Percentiles rank a stretch among this genome's conserved stretches.
phyloP scores from a whole-genome alignment of 2,329 filamentous ascomycete genomes.

The Paecilomyces dactylethromorphus region DNA sequence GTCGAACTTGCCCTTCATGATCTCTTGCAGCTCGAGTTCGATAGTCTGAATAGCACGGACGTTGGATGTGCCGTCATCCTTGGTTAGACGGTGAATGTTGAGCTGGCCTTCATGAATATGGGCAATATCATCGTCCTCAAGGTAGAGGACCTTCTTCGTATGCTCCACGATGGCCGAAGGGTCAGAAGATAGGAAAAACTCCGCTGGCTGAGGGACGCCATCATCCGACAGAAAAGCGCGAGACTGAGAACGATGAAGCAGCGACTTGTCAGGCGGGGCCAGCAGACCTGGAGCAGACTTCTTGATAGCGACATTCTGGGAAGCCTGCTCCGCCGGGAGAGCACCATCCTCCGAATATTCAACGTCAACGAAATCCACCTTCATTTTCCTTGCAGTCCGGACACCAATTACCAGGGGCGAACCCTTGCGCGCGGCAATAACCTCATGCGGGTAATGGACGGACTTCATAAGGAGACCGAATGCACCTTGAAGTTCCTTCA shows the following conservation, averaged over 20 bases:
- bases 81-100: constrained; percentile 97
- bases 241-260: constrained; percentile 96
- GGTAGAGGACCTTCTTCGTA: constrained; percentile 99
- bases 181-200: constrained; percentile 99
- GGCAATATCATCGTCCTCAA: constrained; percentile 98
- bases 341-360: constrained; percentile 88
- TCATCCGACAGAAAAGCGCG: constrained; percentile 98
- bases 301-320: constrained; percentile 94
- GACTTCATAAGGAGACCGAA: constrained; percentile 98
- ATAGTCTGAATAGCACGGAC: constrained; percentile 97
- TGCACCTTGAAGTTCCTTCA: constrained; percentile 95
- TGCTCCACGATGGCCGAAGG: constrained; percentile 98
- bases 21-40: constrained; percentile 98
- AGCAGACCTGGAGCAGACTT: constrained; percentile 71
- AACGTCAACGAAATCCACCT: constrained; percentile 99
- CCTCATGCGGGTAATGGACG: constrained; percentile 95
- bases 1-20: constrained; percentile 99
- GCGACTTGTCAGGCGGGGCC: constrained; percentile 91
- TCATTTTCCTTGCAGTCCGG: constrained; percentile 97
- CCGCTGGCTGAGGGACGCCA: constrained; percentile 92
- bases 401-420: constrained; percentile 96
- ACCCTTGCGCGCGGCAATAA: constrained; percentile 96
- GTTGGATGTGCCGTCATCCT: constrained; percentile 93
- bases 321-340: constrained; percentile 86
- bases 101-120: constrained; percentile 98